Evolutionary conservation across 2,329 filamentous ascomycete genomes (phyloP).

Genomic region (Cytospora leucostoma): DNA sequence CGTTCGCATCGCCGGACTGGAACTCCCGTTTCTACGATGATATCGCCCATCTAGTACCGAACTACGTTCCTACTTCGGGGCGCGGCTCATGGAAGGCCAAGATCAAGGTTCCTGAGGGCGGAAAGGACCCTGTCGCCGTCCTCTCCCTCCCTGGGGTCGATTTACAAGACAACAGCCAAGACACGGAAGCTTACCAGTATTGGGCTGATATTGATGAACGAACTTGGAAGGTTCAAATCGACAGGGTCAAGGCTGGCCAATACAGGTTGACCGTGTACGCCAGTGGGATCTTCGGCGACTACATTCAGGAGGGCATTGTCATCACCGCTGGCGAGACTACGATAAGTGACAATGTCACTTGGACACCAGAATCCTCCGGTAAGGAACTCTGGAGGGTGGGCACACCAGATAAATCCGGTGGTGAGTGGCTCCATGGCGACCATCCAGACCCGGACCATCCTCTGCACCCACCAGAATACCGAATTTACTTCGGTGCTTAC

Average conservation of each 20-base stretch:
- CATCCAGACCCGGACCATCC: conserved; percentile 50
- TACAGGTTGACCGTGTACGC: conserved; percentile 67
- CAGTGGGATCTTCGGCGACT: conserved; percentile 62
- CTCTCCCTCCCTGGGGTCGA: conserved; percentile 53
- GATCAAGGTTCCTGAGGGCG: conserved; percentile 53
- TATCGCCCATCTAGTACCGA: conserved; percentile 60
- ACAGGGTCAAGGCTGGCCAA: conserved; percentile 55
- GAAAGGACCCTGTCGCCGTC: conserved; percentile 55
- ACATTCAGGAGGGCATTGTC: conserved; percentile 51
- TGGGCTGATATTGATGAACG: conserved; percentile 53
- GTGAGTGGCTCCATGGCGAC: conserved; percentile 62
- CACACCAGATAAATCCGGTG: conserved; percentile 60
- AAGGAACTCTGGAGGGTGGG: conserved; percentile 64
- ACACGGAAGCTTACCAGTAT: conserved; percentile 61
- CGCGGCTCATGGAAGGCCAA: conserved; percentile 54
- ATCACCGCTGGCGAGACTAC: conserved; percentile 42
- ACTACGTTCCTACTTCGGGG: conserved; percentile 55
- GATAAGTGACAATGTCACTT: conserved; percentile 38
- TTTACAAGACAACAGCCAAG: conserved; percentile 60
- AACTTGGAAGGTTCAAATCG: conserved; percentile 53
- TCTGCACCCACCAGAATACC: conserved; percentile 57
- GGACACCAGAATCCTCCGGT: conserved; percentile 55
- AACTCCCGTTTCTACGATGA: conserved; percentile 63
- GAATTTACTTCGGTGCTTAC: conserved; percentile 62
- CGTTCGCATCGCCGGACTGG: conserved; percentile 54